Evolutionary conservation across 176 grass and related monocot genomes (phyloP), one percentile per base, ranked within the genome.

Genomic region (Oryza longistaminata): DNA sequence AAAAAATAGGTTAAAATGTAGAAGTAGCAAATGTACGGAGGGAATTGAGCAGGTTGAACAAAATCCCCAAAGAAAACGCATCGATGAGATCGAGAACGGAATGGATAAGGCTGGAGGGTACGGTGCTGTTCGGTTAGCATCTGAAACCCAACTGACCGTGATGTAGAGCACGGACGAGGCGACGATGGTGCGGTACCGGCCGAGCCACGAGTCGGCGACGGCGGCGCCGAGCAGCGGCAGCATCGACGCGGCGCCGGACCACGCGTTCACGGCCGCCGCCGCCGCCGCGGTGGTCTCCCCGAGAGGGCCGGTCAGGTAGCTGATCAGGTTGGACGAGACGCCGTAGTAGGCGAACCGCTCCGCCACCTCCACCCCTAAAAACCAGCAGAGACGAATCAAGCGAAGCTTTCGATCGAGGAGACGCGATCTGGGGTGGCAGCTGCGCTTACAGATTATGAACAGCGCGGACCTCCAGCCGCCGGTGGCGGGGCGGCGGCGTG

Each of bases 151-250:
- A 21, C 78, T 77, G 21, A 94, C 92, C 83, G 68, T 16, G 81
- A 94, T 77, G 75, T 94, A 94, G 76, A 95, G 83, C 60, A 92
- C 11, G 35, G 91, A 90, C 72, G 91, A 84, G 61, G 82, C 72
- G 50, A 89, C 82, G 53, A 94, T 87, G 82, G 87, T 90, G 61
- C 91, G 82, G 82, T 93, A 93, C 3, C 94, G 84, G 1, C 94
- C 94, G 3, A 97, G 84, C 83, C 88, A 97, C 13, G 89, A 93
- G 81, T 97, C 94, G 34, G 94, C 91, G 64, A 97, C 70, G 61
- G 84, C 66, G 65, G 94, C 94, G 55, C 94, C 91, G 65, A 97
- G 66, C 33, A 97, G 88, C 24, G 94, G 89, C 24, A 93, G 78
- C 78, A 97, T 81, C 15, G 77, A 79, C 13, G 87, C 69, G 11